Evolutionary conservation across 2,329 filamentous ascomycete species (phyloP), one percentile per base, ranked within the genome.

Genomic region (Davidsoniella neocaledoniae): DNA sequence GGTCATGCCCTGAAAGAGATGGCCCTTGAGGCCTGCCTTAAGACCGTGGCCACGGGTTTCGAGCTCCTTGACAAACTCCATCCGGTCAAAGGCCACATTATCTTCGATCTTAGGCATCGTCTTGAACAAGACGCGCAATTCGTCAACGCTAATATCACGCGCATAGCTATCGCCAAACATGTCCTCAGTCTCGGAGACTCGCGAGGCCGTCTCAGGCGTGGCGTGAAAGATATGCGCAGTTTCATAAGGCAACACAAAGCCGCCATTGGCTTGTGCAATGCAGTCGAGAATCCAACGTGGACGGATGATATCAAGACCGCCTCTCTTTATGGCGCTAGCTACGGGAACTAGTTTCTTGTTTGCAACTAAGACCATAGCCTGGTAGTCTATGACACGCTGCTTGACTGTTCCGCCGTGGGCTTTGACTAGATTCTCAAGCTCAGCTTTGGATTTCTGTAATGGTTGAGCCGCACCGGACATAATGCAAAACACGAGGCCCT

Each of bases 211-310:
- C 3, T 78, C 73, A 0, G 72, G 75, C 0, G 77, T 77, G 14
- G 39, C 44, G 58, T 81, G 77, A 54, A 91, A 81, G 57, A 96
- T 68, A 57, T 96, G 87, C 0, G 70, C 57, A 2, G 66, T 69
- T 55, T 76, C 73, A 40, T 70, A 72, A 0, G 73, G 72, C 4
- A 94, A 74, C 6, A 94, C 64, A 10, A 82, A 73, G 3, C 73
- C 70, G 3, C 71, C 73, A 1, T 58, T 69, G 48, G 55, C 72
- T 64, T 62, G 77, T 62, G 73, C 72, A 33, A 94, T 70, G 57
- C 86, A 91, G 61, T 96, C 87, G 25, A 84, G 69, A 2, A 96
- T 67, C 91, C 91, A 98, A 5, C 69, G 72, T 0, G 88, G 83
- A 19, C 77, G 77, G 51, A 96, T 71, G 46, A 98, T 81, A 56